These are phyloP conservation scores for Trichoderma citrinoviride DNA, from an alignment of 2,329 filamentous ascomycete genomes.

Conservation along the genomic window DNA sequence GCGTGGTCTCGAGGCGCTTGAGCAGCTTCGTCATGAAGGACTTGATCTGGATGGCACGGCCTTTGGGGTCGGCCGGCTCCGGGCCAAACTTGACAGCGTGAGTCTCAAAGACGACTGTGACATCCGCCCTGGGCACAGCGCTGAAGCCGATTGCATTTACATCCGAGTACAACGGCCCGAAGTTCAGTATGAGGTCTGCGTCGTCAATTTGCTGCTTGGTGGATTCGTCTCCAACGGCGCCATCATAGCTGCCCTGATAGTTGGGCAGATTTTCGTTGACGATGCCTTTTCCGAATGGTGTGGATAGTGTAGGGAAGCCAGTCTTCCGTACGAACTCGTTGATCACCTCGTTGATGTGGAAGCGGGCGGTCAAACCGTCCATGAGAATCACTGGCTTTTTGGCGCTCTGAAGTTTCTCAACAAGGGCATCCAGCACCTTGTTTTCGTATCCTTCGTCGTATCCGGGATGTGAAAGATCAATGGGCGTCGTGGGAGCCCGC, in stretches of 20 bases:
- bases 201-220: conserved; percentile 39
- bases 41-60: conserved; percentile 33
- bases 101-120: conserved; percentile 33
- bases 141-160: conserved; percentile 45
- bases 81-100: neutral
- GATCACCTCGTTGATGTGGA: conserved; percentile 42
- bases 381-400: conserved; percentile 51
- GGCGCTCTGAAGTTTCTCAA: conserved; percentile 44
- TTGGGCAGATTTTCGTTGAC: conserved; percentile 47
- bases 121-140: conserved; percentile 36
- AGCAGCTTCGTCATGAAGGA: conserved; percentile 28
- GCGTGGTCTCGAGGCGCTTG: conserved; percentile 32
- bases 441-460: conserved; percentile 26
- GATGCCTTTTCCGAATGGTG: conserved; percentile 49
- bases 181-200: conserved; percentile 45
- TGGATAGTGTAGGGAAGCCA: conserved; percentile 47
- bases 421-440: conserved; percentile 34
- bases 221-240: conserved; percentile 38
- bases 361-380: conserved; percentile 47
- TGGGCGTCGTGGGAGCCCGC: conserved; percentile 26
- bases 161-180: conserved; percentile 47
- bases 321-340: conserved; percentile 44
- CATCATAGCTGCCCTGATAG: conserved; percentile 50
- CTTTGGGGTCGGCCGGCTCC: conserved; percentile 15
- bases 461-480: conserved; percentile 4